A percentile compares a stretch with the other conserved stretches of the same genome.
Evolutionary conservation across 1,139 yeast species (phyloP).

Genomic region (Sugiyamaella sp.): DNA sequence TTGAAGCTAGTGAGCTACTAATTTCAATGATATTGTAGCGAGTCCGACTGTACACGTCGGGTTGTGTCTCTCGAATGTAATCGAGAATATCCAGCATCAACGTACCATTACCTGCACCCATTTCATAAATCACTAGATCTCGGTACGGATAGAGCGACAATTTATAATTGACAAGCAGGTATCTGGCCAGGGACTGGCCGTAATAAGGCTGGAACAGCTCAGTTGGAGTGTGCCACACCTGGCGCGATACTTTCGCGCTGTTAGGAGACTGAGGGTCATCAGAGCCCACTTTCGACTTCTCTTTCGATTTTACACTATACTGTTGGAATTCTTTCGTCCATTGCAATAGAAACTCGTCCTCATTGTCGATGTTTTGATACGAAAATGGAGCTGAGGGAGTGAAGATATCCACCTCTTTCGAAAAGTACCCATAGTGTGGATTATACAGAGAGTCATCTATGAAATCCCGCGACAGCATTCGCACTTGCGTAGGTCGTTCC

Average conservation of each 20-base stretch:
- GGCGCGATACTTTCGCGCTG: slow-evolving; percentile 49
- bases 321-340: slow-evolving; percentile 71
- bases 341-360: slow-evolving; percentile 67
- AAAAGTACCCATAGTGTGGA: slow-evolving; percentile 79
- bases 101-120: slow-evolving; percentile 93
- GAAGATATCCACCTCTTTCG: slow-evolving; percentile 77
- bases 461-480: slow-evolving; percentile 75
- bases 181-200: slow-evolving; percentile 82
- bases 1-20: slow-evolving; percentile 65
- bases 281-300: slow-evolving; percentile 11
- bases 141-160: slow-evolving; percentile 64
- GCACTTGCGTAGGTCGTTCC: slow-evolving; percentile 60
- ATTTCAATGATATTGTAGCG: slow-evolving; percentile 79
- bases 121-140: slow-evolving; percentile 75
- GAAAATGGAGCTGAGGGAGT: slow-evolving; percentile 51
- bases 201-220: slow-evolving; percentile 78
- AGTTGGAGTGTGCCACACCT: slow-evolving; percentile 90
- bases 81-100: slow-evolving; percentile 77
- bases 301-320: slow-evolving; percentile 48
- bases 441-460: slow-evolving; percentile 85
- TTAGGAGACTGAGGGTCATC: background rate
- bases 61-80: slow-evolving; percentile 62
- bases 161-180: slow-evolving; percentile 69
- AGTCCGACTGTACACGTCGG: slow-evolving; percentile 70
- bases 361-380: slow-evolving; percentile 59